A percentile compares a stretch with the other conserved stretches of the same genome.
phyloP scores from a whole-genome alignment of 352 stramenopile species.

The Phytopythium chamaehyphon region DNA sequence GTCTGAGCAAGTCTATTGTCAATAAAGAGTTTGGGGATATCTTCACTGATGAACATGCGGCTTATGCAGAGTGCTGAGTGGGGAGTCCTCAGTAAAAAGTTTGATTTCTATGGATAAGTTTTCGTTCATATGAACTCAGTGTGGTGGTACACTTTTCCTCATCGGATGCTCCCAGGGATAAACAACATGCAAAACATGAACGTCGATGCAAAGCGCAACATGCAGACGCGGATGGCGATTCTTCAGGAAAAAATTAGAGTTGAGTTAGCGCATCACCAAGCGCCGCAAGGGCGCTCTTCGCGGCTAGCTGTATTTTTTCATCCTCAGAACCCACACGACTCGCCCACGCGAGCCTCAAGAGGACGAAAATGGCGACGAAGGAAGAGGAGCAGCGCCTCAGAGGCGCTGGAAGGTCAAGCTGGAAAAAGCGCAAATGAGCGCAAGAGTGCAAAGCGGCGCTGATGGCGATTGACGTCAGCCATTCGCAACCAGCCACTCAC shows the following conservation, averaged over 20 bases:
- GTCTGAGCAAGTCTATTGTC: conserved; percentile 11
- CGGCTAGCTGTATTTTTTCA: conserved; percentile 67
- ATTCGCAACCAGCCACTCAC: too few species aligned
- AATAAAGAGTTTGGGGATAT: not conserved
- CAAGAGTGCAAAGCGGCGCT: not conserved
- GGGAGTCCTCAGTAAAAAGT: conserved; percentile 52
- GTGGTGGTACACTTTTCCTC: conserved; percentile 73
- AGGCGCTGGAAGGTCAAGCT: not conserved
- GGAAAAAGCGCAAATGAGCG: not conserved
- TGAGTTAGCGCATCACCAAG: conserved; percentile 47
- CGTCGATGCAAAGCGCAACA: not conserved
- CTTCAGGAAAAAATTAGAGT: conserved; percentile 90
- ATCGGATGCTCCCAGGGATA: conserved; percentile 22
- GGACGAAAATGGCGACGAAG: not conserved
- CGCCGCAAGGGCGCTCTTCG: conserved; percentile 22
- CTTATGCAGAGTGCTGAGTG: not conserved
- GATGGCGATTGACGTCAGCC: too few species aligned
- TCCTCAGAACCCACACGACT: conserved; percentile 41
- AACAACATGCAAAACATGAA: conserved; percentile 9
- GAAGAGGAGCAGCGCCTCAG: not conserved
- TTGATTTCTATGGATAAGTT: conserved; percentile 74
- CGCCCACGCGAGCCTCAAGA: not conserved
- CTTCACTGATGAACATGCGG: not conserved
- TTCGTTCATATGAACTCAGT: conserved; percentile 62
- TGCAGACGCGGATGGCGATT: conserved; percentile 15